Conservation (phyloP, 306 rosid genomes). For the Vigna angularis region DNA sequence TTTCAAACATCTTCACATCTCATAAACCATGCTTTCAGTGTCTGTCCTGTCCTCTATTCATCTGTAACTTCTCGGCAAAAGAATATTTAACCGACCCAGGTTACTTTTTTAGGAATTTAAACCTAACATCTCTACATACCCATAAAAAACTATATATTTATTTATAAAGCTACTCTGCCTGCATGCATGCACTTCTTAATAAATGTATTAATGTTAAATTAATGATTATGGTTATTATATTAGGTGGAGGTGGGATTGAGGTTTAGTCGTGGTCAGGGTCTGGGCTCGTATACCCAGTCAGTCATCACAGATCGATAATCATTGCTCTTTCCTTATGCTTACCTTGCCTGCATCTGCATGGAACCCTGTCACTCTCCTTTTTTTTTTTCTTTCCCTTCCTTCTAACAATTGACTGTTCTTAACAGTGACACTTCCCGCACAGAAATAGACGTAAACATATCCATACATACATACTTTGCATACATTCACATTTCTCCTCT, state of each 20-base stretch:
- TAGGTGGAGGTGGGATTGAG: conserved; percentile 50
- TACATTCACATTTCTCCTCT: neutral
- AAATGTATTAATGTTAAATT: too few relatives aligned
- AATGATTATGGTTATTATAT: neutral
- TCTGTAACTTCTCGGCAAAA: too few relatives aligned
- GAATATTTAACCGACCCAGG: neutral
- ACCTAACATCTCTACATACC: neutral
- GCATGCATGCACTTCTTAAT: too few relatives aligned
- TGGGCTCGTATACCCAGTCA: conserved; percentile 57
- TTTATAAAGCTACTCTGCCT: too few relatives aligned
- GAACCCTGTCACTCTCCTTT: conserved; percentile 20
- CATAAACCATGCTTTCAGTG: conserved; percentile 70
- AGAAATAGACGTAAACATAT: conserved; percentile 27
- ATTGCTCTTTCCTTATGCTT: conserved; percentile 57
- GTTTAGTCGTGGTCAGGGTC: conserved; percentile 66
- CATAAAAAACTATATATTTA: too few relatives aligned
- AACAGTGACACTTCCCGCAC: conserved; percentile 51
- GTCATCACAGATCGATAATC: conserved; percentile 47
- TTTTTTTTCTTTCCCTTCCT: conserved; percentile 26
- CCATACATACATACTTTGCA: neutral
- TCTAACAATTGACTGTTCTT: conserved; percentile 54
- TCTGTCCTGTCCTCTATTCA: conserved; percentile 38
- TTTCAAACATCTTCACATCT: conserved; percentile 32
- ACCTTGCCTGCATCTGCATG: conserved; percentile 51
- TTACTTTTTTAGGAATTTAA: neutral